phyloP scores from a whole-genome alignment of 257 asterid species.

The Solanum corneliomulleri region DNA sequence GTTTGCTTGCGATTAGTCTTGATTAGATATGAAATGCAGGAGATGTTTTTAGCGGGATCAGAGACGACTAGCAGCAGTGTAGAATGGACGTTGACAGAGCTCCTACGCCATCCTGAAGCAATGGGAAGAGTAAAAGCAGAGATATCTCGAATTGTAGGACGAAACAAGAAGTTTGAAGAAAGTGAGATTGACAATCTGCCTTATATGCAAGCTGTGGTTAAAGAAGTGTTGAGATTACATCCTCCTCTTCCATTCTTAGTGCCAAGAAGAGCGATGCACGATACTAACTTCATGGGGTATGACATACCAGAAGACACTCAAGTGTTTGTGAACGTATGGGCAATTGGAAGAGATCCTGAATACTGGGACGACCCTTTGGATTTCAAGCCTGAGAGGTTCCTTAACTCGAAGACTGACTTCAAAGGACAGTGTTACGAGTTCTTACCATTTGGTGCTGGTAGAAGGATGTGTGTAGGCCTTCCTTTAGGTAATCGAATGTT shows the following conservation, averaged over 20 bases:
- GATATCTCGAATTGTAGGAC: conserved; percentile 18
- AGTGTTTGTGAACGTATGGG: conserved; percentile 41
- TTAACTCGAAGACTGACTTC: conserved; percentile 30
- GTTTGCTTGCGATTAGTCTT: background rate
- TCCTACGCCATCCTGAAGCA: conserved; percentile 38
- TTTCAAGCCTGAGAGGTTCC: conserved; percentile 45
- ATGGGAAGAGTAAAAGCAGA: conserved; percentile 37
- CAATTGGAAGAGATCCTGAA: conserved; percentile 48
- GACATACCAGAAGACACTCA: conserved; percentile 36
- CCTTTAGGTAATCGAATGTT: conserved; percentile 50
- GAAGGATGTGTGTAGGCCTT: conserved; percentile 49
- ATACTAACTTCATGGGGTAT: conserved; percentile 35
- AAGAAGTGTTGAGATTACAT: conserved; percentile 39
- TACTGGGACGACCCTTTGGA: conserved; percentile 37
- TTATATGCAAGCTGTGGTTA: conserved; percentile 42
- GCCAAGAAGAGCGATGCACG: conserved; percentile 38
- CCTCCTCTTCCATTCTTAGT: conserved; percentile 46
- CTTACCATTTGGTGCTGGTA: conserved; percentile 52
- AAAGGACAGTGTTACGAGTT: conserved; percentile 48
- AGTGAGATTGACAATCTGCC: conserved; percentile 39
- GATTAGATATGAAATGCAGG: conserved; percentile 18
- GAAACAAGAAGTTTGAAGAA: conserved; percentile 25
- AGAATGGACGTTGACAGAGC: conserved; percentile 69
- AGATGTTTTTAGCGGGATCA: conserved; percentile 55
- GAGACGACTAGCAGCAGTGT: conserved; percentile 51